Conservation (phyloP, 768 basidiomycete genomes). For the Erythrobasidium yunnanense region DNA sequence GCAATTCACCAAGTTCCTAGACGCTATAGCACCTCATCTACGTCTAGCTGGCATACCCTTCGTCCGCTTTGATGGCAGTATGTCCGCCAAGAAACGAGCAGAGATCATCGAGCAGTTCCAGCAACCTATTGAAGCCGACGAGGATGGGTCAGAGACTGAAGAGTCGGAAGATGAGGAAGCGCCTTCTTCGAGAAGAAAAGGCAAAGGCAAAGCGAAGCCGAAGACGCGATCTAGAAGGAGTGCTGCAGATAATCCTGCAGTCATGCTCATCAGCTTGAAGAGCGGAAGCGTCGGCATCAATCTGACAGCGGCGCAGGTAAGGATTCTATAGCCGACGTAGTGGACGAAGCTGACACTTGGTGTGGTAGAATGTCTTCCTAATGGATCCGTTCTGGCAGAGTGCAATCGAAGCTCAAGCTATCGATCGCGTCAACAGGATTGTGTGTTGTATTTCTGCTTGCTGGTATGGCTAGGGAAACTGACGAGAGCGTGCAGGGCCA, state of each 20-base stretch:
- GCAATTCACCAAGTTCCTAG: conserved; percentile 35
- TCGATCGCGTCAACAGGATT: conserved; percentile 38
- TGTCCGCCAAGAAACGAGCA: conserved; percentile 34
- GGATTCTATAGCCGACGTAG: background rate
- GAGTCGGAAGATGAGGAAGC: conserved; percentile 11
- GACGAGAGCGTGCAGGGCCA: conserved; percentile 1
- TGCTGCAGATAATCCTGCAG: conserved; percentile 30
- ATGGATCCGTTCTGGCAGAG: conserved; percentile 39
- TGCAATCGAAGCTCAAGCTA: conserved; percentile 37
- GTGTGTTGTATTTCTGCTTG: conserved; percentile 10
- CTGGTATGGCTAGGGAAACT: background rate
- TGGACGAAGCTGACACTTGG: background rate
- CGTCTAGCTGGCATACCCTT: conserved; percentile 28
- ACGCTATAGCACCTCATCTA: conserved; percentile 32
- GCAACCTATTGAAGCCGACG: background rate
- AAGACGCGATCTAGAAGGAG: background rate
- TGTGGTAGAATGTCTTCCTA: conserved; percentile 32
- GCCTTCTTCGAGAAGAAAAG: background rate
- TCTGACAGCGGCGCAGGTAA: conserved; percentile 29
- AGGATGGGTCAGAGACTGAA: background rate
- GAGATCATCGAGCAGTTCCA: conserved; percentile 34
- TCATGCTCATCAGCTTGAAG: conserved; percentile 37
- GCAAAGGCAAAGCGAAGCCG: conserved; percentile 13
- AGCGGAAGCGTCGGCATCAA: conserved; percentile 38
- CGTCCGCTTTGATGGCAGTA: conserved; percentile 34